Percentiles rank a stretch among this genome's conserved stretches.
These are phyloP conservation scores for Yamadazyma conglobata DNA, from an alignment of 1,139 yeast species.

Conservation along the genomic window DNA sequence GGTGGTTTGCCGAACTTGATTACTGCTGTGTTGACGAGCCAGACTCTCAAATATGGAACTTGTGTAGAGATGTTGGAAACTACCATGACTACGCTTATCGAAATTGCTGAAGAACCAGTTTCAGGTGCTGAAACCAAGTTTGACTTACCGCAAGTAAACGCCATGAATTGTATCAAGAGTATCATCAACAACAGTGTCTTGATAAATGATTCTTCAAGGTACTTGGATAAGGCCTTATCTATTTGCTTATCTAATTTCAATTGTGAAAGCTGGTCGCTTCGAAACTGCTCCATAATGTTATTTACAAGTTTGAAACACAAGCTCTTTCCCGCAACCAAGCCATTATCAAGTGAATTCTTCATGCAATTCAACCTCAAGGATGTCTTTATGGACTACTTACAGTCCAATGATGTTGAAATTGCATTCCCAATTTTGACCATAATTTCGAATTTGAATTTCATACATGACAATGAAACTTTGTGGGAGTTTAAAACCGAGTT, in stretches of 20 bases:
- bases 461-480: conserved; percentile 47
- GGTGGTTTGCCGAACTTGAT: conserved; percentile 86
- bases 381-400: conserved; percentile 45
- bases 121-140: conserved; percentile 34
- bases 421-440: conserved; percentile 75
- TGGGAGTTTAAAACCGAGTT: conserved; percentile 48
- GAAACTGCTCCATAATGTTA: conserved; percentile 92
- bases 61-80: conserved; percentile 30
- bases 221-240: conserved; percentile 55
- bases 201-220: conserved; percentile 48
- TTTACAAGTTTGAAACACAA: conserved; percentile 80
- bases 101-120: conserved; percentile 37
- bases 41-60: conserved; percentile 21
- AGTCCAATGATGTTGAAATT: conserved; percentile 42
- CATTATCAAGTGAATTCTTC: conserved; percentile 59
- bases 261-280: conserved; percentile 73
- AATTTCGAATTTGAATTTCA: conserved; percentile 62
- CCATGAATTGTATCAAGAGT: conserved; percentile 77
- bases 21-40: conserved; percentile 67
- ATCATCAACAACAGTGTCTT: conserved; percentile 68
- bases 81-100: conserved; percentile 51
- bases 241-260: conserved; percentile 62
- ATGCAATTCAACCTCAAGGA: conserved; percentile 53
- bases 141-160: conserved; percentile 90
- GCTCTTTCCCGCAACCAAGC: conserved; percentile 57